phyloP scores from a whole-genome alignment of 164 flowering plant species.

The Euptelea pleiosperma region DNA sequence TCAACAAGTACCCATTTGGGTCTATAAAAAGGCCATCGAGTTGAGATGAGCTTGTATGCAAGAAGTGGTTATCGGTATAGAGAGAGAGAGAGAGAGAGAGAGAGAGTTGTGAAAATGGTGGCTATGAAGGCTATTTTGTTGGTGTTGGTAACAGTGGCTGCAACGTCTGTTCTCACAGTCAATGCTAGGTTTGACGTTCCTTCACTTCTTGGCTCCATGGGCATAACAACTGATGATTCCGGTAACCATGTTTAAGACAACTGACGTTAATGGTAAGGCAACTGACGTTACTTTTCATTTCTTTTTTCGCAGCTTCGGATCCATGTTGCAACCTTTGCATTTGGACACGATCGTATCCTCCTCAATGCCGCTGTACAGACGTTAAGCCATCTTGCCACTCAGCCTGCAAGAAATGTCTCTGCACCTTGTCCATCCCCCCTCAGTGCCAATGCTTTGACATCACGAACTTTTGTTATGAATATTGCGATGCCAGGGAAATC shows the following conservation, averaged over 20 bases:
- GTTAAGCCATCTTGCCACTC: background rate
- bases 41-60: too few species aligned
- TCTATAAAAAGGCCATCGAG: too few species aligned
- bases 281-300: too few species aligned
- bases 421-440: slow-evolving; percentile 6
- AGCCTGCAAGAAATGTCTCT: background rate
- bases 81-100: too few species aligned
- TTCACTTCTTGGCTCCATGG: background rate
- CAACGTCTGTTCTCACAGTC: background rate
- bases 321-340: background rate
- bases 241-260: too few species aligned
- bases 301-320: too few species aligned
- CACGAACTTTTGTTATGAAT: background rate
- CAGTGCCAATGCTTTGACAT: slow-evolving; percentile 3
- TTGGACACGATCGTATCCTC: background rate
- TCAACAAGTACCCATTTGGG: too few species aligned
- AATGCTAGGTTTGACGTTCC: background rate
- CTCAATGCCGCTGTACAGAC: background rate
- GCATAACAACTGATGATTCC: background rate
- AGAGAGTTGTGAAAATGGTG: too few species aligned
- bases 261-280: too few species aligned
- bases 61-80: too few species aligned
- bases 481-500: too few species aligned
- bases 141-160: background rate
- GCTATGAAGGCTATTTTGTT: too few species aligned